A percentile compares a stretch with the other conserved stretches of the same genome.
phyloP scores from a whole-genome alignment of 257 asterid genomes.

The Ajuga chamaepitys region DNA sequence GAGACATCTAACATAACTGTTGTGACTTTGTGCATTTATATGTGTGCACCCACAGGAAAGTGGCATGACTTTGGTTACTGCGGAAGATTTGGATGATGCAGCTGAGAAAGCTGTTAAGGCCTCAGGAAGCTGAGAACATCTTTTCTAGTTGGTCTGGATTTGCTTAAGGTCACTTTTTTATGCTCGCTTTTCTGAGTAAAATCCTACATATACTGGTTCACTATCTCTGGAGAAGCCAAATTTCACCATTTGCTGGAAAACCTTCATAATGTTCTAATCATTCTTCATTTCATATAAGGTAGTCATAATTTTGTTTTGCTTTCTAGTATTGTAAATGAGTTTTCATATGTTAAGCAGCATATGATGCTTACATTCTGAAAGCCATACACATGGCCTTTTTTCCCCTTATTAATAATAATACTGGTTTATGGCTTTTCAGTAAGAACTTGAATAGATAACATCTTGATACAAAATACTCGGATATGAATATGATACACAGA shows the following conservation, averaged over 20 bases:
- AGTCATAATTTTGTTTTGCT: background rate
- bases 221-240: slow-evolving; percentile 9
- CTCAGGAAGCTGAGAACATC: slow-evolving; percentile 23
- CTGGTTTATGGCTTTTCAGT: background rate
- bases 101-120: slow-evolving; percentile 93
- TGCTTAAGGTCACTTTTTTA: background rate
- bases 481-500: too few species aligned
- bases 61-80: slow-evolving; percentile 80
- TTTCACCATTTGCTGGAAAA: background rate
- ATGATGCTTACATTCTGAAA: background rate
- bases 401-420: background rate
- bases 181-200: slow-evolving; percentile 9
- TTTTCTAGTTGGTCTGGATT: background rate
- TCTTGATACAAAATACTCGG: too few species aligned
- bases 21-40: background rate
- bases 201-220: slow-evolving; percentile 8
- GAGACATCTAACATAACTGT: background rate
- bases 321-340: background rate
- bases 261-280: slow-evolving; percentile 17
- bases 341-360: background rate
- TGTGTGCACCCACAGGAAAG: too few species aligned
- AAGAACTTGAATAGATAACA: too few species aligned
- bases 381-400: background rate
- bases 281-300: slow-evolving; percentile 13
- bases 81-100: slow-evolving; percentile 92